These are phyloP conservation scores for Myxozyma vanderwaltii DNA, from an alignment of 805 yeast genomes.

Conservation along the genomic window DNA sequence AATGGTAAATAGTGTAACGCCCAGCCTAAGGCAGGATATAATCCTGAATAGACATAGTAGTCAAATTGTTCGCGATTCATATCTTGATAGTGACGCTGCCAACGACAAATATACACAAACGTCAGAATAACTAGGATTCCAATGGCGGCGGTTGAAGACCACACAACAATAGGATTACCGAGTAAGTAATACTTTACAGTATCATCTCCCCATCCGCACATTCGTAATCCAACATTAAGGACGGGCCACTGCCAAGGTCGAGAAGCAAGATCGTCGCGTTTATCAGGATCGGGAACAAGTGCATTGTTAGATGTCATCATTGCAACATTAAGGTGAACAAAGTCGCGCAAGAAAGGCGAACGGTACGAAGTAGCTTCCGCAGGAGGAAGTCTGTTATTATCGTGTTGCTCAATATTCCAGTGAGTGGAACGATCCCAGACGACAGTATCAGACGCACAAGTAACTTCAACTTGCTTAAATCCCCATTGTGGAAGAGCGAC, in stretches of 20 bases:
- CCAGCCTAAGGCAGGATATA: conserved; percentile 91
- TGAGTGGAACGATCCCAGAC: conserved; percentile 63
- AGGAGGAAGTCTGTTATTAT: conserved; percentile 52
- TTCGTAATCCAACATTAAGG: conserved; percentile 65
- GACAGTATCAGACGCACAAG: conserved; percentile 57
- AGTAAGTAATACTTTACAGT: conserved; percentile 63
- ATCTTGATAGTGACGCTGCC: conserved; percentile 68
- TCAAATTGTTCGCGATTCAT: conserved; percentile 49
- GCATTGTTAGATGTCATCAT: conserved; percentile 88
- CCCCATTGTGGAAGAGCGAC: conserved; percentile 92
- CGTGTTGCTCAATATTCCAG: conserved; percentile 81
- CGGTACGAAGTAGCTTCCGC: conserved; percentile 49
- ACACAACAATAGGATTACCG: conserved; percentile 65
- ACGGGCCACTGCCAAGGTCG: conserved; percentile 86
- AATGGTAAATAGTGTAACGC: conserved; percentile 85
- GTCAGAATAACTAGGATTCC: conserved; percentile 46
- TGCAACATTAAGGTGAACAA: conserved; percentile 69
- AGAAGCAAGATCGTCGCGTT: conserved; percentile 70
- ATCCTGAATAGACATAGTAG: conserved; percentile 61
- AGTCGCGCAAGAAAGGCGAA: conserved; percentile 65
- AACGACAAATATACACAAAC: conserved; percentile 49
- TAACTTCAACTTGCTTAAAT: conserved; percentile 94
- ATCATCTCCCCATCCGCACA: conserved; percentile 69
- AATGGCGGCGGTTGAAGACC: conserved; percentile 61
- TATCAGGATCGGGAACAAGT: conserved; percentile 72